These are phyloP conservation scores for Rhododendron vialii DNA, from an alignment of 148 eudicot genomes.

Conservation along the genomic window DNA sequence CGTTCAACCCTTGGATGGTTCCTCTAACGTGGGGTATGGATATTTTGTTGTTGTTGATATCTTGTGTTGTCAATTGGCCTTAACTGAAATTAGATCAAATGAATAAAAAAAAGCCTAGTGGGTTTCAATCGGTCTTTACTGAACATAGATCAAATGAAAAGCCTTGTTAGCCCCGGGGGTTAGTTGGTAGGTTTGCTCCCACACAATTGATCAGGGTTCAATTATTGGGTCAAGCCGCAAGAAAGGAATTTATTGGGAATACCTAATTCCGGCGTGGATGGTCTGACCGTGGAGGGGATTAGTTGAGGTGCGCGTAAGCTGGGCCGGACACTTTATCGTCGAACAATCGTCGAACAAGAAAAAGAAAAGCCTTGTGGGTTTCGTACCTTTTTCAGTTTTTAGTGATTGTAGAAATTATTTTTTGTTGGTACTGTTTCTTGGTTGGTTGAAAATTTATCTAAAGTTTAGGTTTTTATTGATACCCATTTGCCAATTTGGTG, in stretches of 20 bases:
- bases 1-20: constrained; percentile 38
- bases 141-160: neutral
- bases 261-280: too few relatives aligned
- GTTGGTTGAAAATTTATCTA: neutral
- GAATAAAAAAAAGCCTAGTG: neutral
- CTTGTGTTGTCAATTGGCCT: neutral
- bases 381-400: neutral
- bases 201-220: too few relatives aligned
- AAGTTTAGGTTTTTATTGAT: neutral
- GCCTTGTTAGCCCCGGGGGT: too few relatives aligned
- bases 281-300: too few relatives aligned
- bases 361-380: constrained; percentile 9
- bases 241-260: too few relatives aligned
- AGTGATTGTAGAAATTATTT: constrained; percentile 1
- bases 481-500: neutral
- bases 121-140: constrained; percentile 6
- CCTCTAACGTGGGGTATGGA: constrained; percentile 52
- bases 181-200: too few relatives aligned
- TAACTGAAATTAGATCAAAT: neutral
- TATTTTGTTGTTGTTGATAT: neutral
- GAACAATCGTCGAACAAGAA: too few relatives aligned
- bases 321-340: too few relatives aligned
- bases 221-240: too few relatives aligned
- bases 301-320: too few relatives aligned
- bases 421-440: neutral